Evolutionary conservation across 441 rosid genomes (phyloP).

Genomic region (Erysimum cheiri): DNA sequence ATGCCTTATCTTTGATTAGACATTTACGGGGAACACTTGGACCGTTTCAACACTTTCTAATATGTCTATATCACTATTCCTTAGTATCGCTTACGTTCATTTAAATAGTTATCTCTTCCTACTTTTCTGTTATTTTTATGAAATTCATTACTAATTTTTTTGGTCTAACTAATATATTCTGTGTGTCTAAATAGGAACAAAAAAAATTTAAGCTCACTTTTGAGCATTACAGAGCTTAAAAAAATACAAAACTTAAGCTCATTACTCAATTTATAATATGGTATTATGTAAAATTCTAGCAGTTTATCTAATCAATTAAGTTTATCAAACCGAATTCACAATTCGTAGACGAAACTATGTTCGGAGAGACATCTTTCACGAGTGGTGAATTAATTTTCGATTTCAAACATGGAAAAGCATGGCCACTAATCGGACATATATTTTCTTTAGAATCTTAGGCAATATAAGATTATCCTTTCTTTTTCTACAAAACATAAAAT

Average conservation of each 20-base stretch:
- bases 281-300: not conserved
- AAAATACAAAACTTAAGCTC: not conserved
- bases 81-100: conserved; percentile 35
- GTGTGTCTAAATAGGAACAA: conserved; percentile 6
- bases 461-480: not conserved
- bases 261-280: not conserved
- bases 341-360: not conserved
- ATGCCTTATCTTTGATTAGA: conserved; percentile 36
- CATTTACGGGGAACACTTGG: conserved; percentile 29
- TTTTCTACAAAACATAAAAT: no score
- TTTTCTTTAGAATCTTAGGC: conserved; percentile 8
- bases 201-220: not conserved
- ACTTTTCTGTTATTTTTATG: conserved; percentile 7
- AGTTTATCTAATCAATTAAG: not conserved
- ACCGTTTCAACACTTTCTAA: conserved; percentile 10
- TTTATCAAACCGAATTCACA: not conserved
- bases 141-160: conserved; percentile 8
- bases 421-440: not conserved
- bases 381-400: not conserved
- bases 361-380: not conserved
- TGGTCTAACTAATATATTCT: conserved; percentile 14
- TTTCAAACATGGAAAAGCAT: not conserved
- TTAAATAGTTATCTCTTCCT: conserved; percentile 11
- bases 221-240: not conserved
- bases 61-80: conserved; percentile 29